These are phyloP conservation scores for Phycomyces nitens DNA, from an alignment of 192 early-diverging fungal genomes.

Conservation along the genomic window DNA sequence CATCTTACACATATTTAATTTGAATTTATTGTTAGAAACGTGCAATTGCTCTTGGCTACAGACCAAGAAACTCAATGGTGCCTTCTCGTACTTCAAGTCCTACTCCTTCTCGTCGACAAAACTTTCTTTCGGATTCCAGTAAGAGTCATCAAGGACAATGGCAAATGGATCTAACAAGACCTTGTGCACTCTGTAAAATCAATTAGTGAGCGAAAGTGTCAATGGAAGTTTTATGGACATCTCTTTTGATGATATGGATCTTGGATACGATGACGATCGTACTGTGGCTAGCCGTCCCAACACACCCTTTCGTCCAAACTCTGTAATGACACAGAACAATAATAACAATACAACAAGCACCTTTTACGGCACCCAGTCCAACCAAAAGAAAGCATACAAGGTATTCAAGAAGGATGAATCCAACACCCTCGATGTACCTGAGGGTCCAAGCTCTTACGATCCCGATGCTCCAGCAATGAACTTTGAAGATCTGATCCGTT, in stretches of 20 bases:
- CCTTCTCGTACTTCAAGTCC: slow-evolving; percentile 8
- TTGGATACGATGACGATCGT: slow-evolving; percentile 17
- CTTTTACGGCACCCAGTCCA: slow-evolving; percentile 3
- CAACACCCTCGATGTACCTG: neutral
- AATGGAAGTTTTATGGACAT: slow-evolving; percentile 24
- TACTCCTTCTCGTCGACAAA: slow-evolving; percentile 1
- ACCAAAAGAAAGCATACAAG: slow-evolving; percentile 12
- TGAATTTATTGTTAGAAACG: slow-evolving; percentile 13
- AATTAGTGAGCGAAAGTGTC: neutral
- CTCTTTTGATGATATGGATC: slow-evolving; percentile 28
- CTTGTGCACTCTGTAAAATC: too few species aligned
- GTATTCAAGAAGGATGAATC: slow-evolving; percentile 9
- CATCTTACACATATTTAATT: too few species aligned
- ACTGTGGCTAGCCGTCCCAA: neutral
- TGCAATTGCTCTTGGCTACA: neutral
- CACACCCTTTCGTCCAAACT: slow-evolving; percentile 4
- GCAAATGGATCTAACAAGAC: neutral
- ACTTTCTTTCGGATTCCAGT: neutral
- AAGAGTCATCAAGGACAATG: neutral
- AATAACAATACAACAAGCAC: slow-evolving; percentile 14
- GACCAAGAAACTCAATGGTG: neutral
- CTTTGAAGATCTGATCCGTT: slow-evolving; percentile 51
- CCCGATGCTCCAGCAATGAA: slow-evolving; percentile 43
- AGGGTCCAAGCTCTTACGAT: slow-evolving; percentile 24
- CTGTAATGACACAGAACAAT: slow-evolving; percentile 16